phyloP scores from a whole-genome alignment of 2,329 filamentous ascomycete genomes.

The Lithohypha guttulata region DNA sequence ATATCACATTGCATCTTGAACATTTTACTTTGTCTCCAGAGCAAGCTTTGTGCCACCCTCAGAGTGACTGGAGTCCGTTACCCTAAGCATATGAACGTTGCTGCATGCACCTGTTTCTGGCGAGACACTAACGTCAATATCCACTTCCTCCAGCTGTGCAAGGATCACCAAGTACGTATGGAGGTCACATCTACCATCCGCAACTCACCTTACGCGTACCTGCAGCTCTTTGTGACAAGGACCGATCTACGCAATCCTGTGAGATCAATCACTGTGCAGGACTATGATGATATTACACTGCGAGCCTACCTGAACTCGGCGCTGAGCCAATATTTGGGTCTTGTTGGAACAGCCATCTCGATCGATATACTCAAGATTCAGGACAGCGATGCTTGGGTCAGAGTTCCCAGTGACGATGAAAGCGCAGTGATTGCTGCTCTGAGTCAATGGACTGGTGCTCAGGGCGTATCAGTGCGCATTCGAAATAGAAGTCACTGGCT shows the following conservation, averaged over 20 bases:
- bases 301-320: conserved; percentile 36
- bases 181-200: conserved; percentile 20
- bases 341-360: conserved; percentile 36
- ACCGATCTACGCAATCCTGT: neutral
- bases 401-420: conserved; percentile 36
- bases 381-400: conserved; percentile 29
- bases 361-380: conserved; percentile 37
- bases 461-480: conserved; percentile 18
- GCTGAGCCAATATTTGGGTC: conserved; percentile 37
- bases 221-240: conserved; percentile 21
- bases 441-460: conserved; percentile 32
- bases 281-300: conserved; percentile 36
- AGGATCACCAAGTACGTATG: too few species aligned
- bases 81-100: too few species aligned
- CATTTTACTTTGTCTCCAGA: too few species aligned
- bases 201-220: conserved; percentile 23
- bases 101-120: too few species aligned
- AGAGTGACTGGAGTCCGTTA: too few species aligned
- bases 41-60: too few species aligned
- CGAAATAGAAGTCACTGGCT: conserved; percentile 19
- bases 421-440: conserved; percentile 33
- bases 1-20: too few species aligned
- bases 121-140: too few species aligned
- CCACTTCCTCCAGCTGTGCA: too few species aligned
- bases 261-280: neutral